Conservation (phyloP, 2,329 filamentous ascomycete genomes). For the Verticillium dahliae region DNA sequence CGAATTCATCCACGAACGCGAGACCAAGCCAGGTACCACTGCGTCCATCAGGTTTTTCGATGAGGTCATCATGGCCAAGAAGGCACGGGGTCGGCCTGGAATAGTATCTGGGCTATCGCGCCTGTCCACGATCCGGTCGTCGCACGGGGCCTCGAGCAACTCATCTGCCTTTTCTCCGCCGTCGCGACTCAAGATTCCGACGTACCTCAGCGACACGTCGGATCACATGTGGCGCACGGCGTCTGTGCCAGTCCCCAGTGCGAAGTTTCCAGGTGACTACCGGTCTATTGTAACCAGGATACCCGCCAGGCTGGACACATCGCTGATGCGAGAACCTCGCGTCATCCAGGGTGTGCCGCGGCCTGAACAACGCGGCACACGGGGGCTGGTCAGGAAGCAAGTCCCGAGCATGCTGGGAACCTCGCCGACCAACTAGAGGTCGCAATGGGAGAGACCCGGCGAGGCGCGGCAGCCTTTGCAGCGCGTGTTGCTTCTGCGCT, state of each 20-base stretch:
- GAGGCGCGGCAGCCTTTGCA: neutral
- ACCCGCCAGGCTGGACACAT: conserved; percentile 77
- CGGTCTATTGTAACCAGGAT: conserved; percentile 55
- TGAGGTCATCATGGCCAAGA: conserved; percentile 77
- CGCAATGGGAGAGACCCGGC: neutral
- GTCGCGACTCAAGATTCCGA: conserved; percentile 35
- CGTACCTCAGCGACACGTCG: conserved; percentile 64
- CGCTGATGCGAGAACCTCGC: conserved; percentile 86
- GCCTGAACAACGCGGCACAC: conserved; percentile 43
- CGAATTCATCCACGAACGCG: conserved; percentile 79
- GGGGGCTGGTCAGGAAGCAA: conserved; percentile 49
- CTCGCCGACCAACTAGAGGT: conserved; percentile 19
- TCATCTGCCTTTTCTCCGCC: conserved; percentile 28
- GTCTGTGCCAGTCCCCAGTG: conserved; percentile 52
- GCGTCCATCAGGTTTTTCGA: conserved; percentile 72
- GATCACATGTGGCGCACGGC: conserved; percentile 76
- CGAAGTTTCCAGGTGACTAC: conserved; percentile 59
- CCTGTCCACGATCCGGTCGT: conserved; percentile 52
- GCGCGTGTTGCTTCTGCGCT: neutral
- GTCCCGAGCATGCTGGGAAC: conserved; percentile 42
- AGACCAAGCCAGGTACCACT: conserved; percentile 55
- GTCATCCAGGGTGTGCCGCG: conserved; percentile 82
- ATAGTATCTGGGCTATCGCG: conserved; percentile 60
- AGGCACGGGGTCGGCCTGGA: conserved; percentile 56
- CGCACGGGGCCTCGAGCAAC: conserved; percentile 41